Evolutionary conservation across 805 yeast species (phyloP).

Genomic region (Clavispora carvajalis): DNA sequence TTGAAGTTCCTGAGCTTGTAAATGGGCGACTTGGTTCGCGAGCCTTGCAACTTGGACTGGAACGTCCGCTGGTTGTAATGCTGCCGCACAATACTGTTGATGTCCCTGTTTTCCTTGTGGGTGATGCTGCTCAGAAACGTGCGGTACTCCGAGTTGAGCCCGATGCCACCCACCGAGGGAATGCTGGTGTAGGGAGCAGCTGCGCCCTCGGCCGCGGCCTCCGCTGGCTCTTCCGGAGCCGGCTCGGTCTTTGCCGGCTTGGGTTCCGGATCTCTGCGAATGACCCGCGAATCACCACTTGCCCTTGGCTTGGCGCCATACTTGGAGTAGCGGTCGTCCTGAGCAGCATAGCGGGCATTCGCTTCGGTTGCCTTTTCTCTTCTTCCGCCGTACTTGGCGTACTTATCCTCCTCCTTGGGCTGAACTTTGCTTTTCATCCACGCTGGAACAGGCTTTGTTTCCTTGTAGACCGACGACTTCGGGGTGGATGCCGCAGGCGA

Average conservation of each 20-base stretch:
- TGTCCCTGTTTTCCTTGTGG: constrained; percentile 33
- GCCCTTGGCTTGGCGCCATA: constrained; percentile 13
- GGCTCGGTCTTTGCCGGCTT: not conserved
- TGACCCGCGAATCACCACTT: constrained; percentile 9
- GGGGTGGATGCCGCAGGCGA: not conserved
- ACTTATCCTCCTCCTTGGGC: constrained; percentile 23
- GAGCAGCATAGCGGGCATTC: constrained; percentile 8
- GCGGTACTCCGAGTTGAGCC: constrained; percentile 22
- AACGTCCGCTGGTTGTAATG: constrained; percentile 86
- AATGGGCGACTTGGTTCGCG: constrained; percentile 75
- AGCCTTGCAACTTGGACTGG: constrained; percentile 52
- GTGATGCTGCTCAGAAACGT: constrained; percentile 35
- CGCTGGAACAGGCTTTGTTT: constrained; percentile 27
- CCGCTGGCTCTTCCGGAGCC: not conserved
- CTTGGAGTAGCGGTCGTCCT: constrained; percentile 12
- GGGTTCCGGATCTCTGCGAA: constrained; percentile 10
- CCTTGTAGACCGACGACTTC: constrained; percentile 23
- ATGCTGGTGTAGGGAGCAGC: constrained; percentile 14
- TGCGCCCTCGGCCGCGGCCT: constrained; percentile 5
- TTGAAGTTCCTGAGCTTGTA: constrained; percentile 83
- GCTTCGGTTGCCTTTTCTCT: constrained; percentile 2
- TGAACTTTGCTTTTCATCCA: constrained; percentile 31
- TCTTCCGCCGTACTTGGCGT: constrained; percentile 34
- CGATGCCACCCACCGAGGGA: constrained; percentile 13
- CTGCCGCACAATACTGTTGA: constrained; percentile 66